Percentiles rank a stretch among this genome's conserved stretches.
phyloP scores from a whole-genome alignment of 106 monocot species.

The Vanilla planifolia region DNA sequence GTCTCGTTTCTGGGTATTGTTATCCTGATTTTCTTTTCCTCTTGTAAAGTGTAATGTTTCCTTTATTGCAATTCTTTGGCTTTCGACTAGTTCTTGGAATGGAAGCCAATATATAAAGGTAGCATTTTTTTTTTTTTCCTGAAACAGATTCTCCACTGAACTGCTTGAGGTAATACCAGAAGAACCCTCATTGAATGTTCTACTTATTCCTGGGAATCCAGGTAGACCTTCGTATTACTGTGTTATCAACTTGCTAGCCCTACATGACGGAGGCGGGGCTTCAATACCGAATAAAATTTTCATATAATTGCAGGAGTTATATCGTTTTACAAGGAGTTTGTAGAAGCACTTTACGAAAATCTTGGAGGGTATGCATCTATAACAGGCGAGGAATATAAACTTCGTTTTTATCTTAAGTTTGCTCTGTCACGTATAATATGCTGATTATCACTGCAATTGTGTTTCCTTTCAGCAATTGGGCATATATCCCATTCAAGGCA shows the following conservation, averaged over 20 bases:
- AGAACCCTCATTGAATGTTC: constrained; percentile 35
- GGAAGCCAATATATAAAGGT: background rate
- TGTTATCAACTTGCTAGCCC: background rate
- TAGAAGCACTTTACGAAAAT: constrained; percentile 56
- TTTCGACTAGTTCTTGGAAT: background rate
- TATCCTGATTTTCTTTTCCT: background rate
- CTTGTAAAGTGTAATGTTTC: background rate
- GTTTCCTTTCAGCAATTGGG: constrained; percentile 55
- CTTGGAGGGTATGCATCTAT: constrained; percentile 70
- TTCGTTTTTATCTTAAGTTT: constrained; percentile 1
- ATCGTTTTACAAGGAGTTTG: constrained; percentile 70
- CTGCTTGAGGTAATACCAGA: constrained; percentile 46
- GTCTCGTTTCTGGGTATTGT: constrained; percentile 30
- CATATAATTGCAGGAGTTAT: constrained; percentile 47
- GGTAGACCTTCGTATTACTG: constrained; percentile 25
- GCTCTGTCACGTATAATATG: background rate
- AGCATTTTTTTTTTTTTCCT: background rate
- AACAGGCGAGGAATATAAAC: constrained; percentile 45
- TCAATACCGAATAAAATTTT: background rate
- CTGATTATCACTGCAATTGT: constrained; percentile 16
- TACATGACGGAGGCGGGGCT: background rate
- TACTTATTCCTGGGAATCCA: constrained; percentile 88
- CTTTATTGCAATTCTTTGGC: background rate
- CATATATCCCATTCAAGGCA: constrained; percentile 62
- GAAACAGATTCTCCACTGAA: constrained; percentile 43